Conservation (phyloP, 2,329 filamentous ascomycete genomes). For the Macrophomina pseudophaseolina region DNA sequence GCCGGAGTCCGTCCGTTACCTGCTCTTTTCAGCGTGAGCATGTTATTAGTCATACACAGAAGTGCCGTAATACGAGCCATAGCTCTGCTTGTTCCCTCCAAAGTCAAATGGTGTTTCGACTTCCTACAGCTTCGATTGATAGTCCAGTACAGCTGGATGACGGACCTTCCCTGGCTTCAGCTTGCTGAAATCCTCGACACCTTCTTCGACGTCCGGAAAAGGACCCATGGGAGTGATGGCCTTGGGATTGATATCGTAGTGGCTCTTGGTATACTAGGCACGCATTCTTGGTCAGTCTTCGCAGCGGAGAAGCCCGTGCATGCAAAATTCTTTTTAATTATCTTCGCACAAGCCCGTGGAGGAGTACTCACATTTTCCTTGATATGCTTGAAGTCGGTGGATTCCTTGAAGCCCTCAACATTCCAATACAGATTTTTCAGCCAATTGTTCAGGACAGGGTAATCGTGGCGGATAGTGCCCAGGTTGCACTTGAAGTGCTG, state of each 20-base stretch:
- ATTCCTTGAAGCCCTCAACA: constrained; percentile 59
- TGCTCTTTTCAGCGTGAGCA: not conserved
- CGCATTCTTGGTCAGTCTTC: not conserved
- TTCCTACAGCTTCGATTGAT: constrained; percentile 19
- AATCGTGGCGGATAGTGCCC: constrained; percentile 64
- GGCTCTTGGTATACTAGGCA: constrained; percentile 62
- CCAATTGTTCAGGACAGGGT: constrained; percentile 66
- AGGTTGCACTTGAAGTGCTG: constrained; percentile 72
- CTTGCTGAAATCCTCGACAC: constrained; percentile 56
- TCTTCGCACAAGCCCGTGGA: not conserved
- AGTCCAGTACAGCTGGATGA: constrained; percentile 46
- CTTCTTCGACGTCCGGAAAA: constrained; percentile 62
- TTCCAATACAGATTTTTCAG: constrained; percentile 65
- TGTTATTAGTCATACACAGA: not conserved
- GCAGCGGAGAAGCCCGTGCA: not conserved
- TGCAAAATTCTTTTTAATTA: not conserved
- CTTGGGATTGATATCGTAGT: constrained; percentile 63
- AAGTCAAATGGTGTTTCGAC: not conserved
- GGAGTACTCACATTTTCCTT: constrained; percentile 62
- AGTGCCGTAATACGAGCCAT: not conserved
- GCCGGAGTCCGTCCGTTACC: constrained; percentile 1
- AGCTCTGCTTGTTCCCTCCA: not conserved
- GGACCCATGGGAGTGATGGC: constrained; percentile 68
- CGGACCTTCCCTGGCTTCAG: constrained; percentile 55
- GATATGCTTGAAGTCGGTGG: constrained; percentile 69